Evolutionary conservation across 331 rosid genomes (phyloP), one percentile per base, ranked within the genome.

Genomic region (Dryas integrifolia): DNA sequence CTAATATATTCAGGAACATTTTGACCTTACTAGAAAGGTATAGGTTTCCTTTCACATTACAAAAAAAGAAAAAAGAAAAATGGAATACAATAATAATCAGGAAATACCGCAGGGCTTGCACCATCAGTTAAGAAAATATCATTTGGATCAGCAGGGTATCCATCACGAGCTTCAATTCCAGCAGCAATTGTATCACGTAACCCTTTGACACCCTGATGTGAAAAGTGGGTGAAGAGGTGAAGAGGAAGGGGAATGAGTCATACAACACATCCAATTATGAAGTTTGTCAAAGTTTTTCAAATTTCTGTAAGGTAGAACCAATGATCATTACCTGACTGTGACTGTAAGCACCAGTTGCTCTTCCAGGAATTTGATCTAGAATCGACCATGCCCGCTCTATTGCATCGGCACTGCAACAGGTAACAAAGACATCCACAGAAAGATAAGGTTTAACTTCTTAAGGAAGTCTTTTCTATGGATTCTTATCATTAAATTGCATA

Each of bases 331-430:
- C 98, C 96, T 91, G 96, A 80, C 97, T 95, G 73, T 95, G 98
- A 81, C 98, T 95, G 76, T 94, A 94, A 67, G 98, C 98, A 67
- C 98, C 98, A 39, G 96, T 86, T 70, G 97, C 97, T 82, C 97
- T 82, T 79, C 97, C 98, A 44, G 98, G 97, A 79, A 94, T 94
- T 84, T 84, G 95, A 75, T 91, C 96, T 65, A 94, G 84, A 82
- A 94, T 75, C 72, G 82, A 62, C 96, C 97, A 88, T 73, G 97
- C 96, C 82, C 92, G 85, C 70, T 82, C 84, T 45, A 94, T 88
- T 26, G 98, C 51, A 58, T 94, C 98, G 0, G 92, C 72, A 60
- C 98, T 91, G 91, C 68, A 83, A 85, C 40, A 79, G 30, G 78
- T 47, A 77, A 73, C 67, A 81, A 63, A 30, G 35, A 75, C 11